Percentiles rank a stretch among this genome's conserved stretches.
phyloP scores from a whole-genome alignment of 1,284 basidiomycete genomes.

The Pseudozyma pruni region DNA sequence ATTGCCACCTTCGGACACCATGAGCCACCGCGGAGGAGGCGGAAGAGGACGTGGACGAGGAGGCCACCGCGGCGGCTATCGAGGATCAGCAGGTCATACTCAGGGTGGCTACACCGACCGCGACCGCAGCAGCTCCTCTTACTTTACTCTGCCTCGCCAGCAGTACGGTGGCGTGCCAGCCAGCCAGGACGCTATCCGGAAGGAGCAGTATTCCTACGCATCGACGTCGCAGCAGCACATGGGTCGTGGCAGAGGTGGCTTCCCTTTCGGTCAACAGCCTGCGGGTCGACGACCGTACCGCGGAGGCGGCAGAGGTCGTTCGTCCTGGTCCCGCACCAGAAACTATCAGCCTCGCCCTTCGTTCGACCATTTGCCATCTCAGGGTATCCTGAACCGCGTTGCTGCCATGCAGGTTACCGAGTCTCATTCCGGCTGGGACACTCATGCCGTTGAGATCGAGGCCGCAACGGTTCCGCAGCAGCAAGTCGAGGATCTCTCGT shows the following conservation, averaged over 20 bases:
- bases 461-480: background rate
- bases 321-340: background rate
- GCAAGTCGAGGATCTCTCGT: background rate
- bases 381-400: background rate
- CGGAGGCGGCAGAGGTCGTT: background rate
- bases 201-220: background rate
- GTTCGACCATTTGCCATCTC: background rate
- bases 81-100: background rate
- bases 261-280: background rate
- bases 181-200: background rate
- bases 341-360: background rate
- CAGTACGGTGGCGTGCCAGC: background rate
- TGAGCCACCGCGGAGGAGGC: no score
- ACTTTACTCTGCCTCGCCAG: background rate
- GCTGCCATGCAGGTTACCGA: background rate
- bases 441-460: background rate
- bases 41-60: constrained; percentile 4
- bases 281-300: background rate
- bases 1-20: no score
- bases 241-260: background rate
- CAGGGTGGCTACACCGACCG: background rate
- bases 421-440: background rate
- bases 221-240: background rate
- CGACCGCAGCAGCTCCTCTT: background rate
- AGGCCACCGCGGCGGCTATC: background rate